phyloP scores from a whole-genome alignment of 2,329 filamentous ascomycete genomes.

The Lizonia empirigonia region DNA sequence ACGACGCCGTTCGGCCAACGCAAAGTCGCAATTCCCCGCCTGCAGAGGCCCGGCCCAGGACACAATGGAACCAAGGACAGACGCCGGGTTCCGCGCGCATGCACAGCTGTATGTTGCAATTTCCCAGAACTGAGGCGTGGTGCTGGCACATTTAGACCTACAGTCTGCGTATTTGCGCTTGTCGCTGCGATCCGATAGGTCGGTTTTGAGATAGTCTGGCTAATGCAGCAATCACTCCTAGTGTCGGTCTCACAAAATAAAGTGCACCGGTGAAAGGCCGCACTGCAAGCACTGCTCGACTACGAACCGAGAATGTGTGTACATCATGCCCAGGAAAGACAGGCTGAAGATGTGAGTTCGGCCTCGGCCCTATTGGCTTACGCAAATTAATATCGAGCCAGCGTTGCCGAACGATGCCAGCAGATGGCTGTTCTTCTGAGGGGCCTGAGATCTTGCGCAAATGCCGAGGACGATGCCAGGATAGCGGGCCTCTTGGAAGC shows the following conservation, averaged over 20 bases:
- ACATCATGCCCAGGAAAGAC: slow-evolving; percentile 48
- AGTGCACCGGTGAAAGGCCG: slow-evolving; percentile 48
- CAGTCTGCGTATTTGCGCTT: neutral
- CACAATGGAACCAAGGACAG: slow-evolving; percentile 26
- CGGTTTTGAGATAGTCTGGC: slow-evolving; percentile 6
- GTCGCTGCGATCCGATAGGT: slow-evolving; percentile 6
- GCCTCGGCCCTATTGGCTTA: too few species aligned
- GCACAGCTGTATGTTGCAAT: slow-evolving; percentile 33
- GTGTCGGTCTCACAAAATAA: slow-evolving; percentile 51
- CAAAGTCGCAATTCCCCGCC: slow-evolving; percentile 43
- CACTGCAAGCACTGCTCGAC: slow-evolving; percentile 46
- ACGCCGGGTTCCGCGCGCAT: slow-evolving; percentile 36
- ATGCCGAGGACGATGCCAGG: slow-evolving; percentile 27
- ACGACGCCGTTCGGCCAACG: slow-evolving; percentile 18
- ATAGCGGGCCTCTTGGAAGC: slow-evolving; percentile 34
- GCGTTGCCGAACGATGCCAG: slow-evolving; percentile 37
- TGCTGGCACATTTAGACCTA: neutral
- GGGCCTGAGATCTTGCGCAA: slow-evolving; percentile 22
- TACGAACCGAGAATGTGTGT: slow-evolving; percentile 44
- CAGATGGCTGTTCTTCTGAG: slow-evolving; percentile 35
- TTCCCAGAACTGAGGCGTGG: neutral
- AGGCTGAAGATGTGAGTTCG: slow-evolving; percentile 43
- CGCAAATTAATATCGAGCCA: slow-evolving; percentile 25
- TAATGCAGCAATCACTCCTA: slow-evolving; percentile 22
- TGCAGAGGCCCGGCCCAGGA: slow-evolving; percentile 25